phyloP scores from a whole-genome alignment of 768 basidiomycete genomes.

The Boletus rubescentipes region DNA sequence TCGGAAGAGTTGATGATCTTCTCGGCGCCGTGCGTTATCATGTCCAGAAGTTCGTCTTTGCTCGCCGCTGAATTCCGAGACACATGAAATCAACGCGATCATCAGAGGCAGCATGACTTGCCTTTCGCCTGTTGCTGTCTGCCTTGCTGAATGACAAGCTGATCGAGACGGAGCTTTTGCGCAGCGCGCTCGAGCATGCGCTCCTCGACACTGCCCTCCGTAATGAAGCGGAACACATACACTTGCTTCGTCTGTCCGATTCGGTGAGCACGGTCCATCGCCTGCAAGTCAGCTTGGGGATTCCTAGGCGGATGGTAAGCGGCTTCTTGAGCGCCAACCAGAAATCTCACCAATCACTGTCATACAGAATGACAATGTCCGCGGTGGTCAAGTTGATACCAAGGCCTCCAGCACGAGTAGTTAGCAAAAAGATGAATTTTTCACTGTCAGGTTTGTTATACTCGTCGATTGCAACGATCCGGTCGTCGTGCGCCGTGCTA shows the following conservation, averaged over 20 bases:
- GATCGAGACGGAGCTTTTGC: conserved; percentile 92
- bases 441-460: conserved; percentile 94
- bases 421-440: conserved; percentile 94
- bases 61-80: conserved; percentile 60
- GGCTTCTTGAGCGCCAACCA: not conserved
- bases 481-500: conserved; percentile 93
- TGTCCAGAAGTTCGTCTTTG: conserved; percentile 96
- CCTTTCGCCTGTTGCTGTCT: conserved; percentile 80
- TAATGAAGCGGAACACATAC: conserved; percentile 84
- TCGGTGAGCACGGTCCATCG: conserved; percentile 97
- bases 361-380: conserved; percentile 93
- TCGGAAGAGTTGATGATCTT: conserved; percentile 86
- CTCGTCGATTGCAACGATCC: conserved; percentile 93
- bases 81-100: not conserved
- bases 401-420: conserved; percentile 94
- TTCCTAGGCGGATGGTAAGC: conserved; percentile 58
- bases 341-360: conserved; percentile 84
- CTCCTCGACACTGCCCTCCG: conserved; percentile 86
- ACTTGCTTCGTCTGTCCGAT: conserved; percentile 94
- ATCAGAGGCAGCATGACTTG: conserved; percentile 30
- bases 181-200: conserved; percentile 89
- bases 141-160: conserved; percentile 96
- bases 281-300: conserved; percentile 97
- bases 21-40: conserved; percentile 98
- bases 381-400: conserved; percentile 96